Evolutionary conservation across 2,329 filamentous ascomycete species (phyloP).

Genomic region (Fusarium albosuccineum): DNA sequence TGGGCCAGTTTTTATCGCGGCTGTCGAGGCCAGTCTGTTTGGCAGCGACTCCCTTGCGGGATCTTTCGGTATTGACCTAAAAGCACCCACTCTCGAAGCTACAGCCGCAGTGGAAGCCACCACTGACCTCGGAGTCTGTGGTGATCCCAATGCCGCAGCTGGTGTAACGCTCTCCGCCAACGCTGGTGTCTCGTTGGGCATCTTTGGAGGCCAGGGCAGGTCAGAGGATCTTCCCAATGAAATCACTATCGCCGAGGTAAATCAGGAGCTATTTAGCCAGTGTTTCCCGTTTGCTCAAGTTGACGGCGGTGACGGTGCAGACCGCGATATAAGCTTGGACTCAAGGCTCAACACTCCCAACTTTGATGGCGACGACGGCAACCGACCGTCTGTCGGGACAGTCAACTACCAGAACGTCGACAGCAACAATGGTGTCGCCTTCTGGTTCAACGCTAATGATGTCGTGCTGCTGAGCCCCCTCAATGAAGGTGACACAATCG

Average conservation of each 20-base stretch:
- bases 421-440: slow-evolving; percentile 1
- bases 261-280: slow-evolving; percentile 5
- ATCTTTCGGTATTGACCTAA: slow-evolving; percentile 5
- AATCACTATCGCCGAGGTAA: slow-evolving; percentile 2
- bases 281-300: slow-evolving; percentile 9
- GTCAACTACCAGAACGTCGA: neutral
- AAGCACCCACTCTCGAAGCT: slow-evolving; percentile 9
- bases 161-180: slow-evolving; percentile 1
- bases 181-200: slow-evolving; percentile 8
- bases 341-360: slow-evolving; percentile 1
- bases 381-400: slow-evolving; percentile 1
- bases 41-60: neutral
- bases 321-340: neutral
- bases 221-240: slow-evolving; percentile 1
- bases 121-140: slow-evolving; percentile 5
- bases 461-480: slow-evolving; percentile 8
- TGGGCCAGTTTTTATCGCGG: slow-evolving; percentile 6
- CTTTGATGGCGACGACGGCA: slow-evolving; percentile 2
- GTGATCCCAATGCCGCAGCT: slow-evolving; percentile 2
- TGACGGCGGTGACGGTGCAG: slow-evolving; percentile 1
- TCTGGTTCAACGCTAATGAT: slow-evolving; percentile 7
- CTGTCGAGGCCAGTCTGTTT: slow-evolving; percentile 4
- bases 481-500: slow-evolving; percentile 10
- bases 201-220: slow-evolving; percentile 7
- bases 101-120: slow-evolving; percentile 6